phyloP scores from a whole-genome alignment of 179 eudicot genomes.

The Heliamphora pulchella region DNA sequence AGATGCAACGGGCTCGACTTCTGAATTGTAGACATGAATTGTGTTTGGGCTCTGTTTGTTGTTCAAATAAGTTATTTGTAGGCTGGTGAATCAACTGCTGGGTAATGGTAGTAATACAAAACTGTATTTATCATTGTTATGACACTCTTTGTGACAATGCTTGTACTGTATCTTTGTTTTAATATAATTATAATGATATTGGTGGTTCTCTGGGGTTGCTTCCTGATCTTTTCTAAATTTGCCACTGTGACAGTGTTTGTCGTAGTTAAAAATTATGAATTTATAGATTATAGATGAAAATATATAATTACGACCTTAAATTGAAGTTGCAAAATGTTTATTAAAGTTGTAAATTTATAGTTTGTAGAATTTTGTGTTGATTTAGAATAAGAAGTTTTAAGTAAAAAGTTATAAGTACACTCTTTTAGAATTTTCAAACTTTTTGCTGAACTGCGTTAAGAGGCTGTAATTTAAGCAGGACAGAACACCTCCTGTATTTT shows the following conservation, averaged over 20 bases:
- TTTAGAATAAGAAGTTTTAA: too few species aligned
- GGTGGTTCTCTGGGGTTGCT: background rate
- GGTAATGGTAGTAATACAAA: background rate
- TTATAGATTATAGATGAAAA: too few species aligned
- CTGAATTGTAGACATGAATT: background rate
- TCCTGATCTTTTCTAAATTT: background rate
- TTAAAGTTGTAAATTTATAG: too few species aligned
- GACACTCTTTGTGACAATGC: background rate
- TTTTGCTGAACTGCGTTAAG: too few species aligned
- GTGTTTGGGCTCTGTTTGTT: background rate
- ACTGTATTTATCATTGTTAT: background rate
- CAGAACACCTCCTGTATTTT: too few species aligned
- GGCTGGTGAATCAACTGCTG: background rate
- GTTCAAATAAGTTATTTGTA: background rate
- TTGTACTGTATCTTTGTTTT: background rate
- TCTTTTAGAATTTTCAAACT: too few species aligned
- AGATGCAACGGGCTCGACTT: background rate
- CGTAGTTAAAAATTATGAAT: too few species aligned
- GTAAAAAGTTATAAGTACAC: too few species aligned
- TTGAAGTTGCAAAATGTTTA: too few species aligned
- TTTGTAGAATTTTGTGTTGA: too few species aligned
- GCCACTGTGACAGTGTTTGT: background rate
- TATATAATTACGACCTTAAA: background rate
- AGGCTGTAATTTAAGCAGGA: too few species aligned
- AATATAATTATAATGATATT: background rate